Base-by-base conservation (phyloP, 208 protist species). In the Wallacemonas collosoma region DNA sequence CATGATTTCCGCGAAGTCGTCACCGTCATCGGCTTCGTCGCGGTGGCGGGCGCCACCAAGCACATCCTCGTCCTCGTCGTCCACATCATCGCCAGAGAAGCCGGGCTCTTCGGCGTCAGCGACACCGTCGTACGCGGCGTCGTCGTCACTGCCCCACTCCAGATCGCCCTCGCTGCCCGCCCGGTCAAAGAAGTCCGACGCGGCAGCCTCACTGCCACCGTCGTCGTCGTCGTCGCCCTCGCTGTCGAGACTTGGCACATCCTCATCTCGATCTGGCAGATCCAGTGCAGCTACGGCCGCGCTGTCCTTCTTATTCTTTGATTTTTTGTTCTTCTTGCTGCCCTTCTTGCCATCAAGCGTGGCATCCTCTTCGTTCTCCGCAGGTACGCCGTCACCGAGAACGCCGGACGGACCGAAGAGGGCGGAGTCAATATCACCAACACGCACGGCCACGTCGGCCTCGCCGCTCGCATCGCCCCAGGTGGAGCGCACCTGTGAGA, bases 391-490 rank as follows among this genome's bases (percentile, higher is more conserved):
- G 39, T 80, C 75, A 9, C 72, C 79, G 14, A 93, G 70, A 1
- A 66, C 51, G 38, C 89, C 90, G 58, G 80, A 81, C 11, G 93
- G 93, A 17, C 93, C 93, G 76, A 97, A 97, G 45, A 97, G 79
- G 15, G 89, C 77, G 4, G 75, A 65, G 73, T 95, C 88, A 14
- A 94, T 69, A 63, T 91, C 80, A 2, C 84, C 72, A 36, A 94
- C 87, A 5, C 86, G 84, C 70, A 90, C 48, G 40, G 87, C 83
- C 14, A 93, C 88, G 51, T 97, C 93, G 26, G 72, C 90, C 81
- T 95, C 92, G 2, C 88, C 92, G 56, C 86, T 93, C 5, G 85
- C 72, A 65, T 93, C 83, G 43, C 90, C 90, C 93, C 90, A 97
- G n/a, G 93, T 93, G 38, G 85, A 88, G 68, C 87, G 85, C 54